Percentiles rank a stretch among this genome's conserved stretches.
Conservation (phyloP, 2,329 filamentous ascomycete species). For the Alternaria tenuissima region DNA sequence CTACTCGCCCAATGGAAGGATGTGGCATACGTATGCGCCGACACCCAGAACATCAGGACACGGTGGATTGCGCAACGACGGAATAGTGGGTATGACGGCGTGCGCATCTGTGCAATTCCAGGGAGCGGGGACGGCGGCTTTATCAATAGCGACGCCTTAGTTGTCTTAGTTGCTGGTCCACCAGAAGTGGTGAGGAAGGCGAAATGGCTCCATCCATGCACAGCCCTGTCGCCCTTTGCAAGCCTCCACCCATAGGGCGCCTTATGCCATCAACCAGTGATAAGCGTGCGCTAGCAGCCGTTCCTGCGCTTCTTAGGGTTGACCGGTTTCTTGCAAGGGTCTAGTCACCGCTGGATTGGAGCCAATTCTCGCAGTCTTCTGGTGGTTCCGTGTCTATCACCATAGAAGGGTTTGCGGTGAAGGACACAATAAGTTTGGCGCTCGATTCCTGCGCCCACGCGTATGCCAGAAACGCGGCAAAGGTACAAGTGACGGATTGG, state of each 20-base stretch:
- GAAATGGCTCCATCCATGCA: conserved; percentile 19
- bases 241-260: conserved; percentile 15
- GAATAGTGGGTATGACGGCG: conserved; percentile 10
- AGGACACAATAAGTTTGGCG: background rate
- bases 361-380: background rate
- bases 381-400: conserved; percentile 1
- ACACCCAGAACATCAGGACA: conserved; percentile 19
- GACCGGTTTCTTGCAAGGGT: conserved; percentile 25
- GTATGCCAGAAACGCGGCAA: background rate
- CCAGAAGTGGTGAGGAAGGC: conserved; percentile 11
- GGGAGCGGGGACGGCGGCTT: conserved; percentile 16
- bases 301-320: conserved; percentile 32
- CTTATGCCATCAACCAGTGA: conserved; percentile 22
- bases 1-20: conserved; percentile 16
- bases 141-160: conserved; percentile 17
- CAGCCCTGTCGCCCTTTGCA: conserved; percentile 25
- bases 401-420: conserved; percentile 3
- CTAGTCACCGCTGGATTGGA: conserved; percentile 8
- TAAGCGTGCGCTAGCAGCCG: conserved; percentile 23
- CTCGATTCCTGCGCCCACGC: background rate
- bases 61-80: conserved; percentile 9
- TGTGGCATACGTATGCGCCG: conserved; percentile 17
- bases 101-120: conserved; percentile 23
- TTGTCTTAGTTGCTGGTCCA: background rate
- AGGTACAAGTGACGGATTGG: background rate